phyloP scores from a whole-genome alignment of 441 rosid species.

The Pelargonium fulgidum region DNA sequence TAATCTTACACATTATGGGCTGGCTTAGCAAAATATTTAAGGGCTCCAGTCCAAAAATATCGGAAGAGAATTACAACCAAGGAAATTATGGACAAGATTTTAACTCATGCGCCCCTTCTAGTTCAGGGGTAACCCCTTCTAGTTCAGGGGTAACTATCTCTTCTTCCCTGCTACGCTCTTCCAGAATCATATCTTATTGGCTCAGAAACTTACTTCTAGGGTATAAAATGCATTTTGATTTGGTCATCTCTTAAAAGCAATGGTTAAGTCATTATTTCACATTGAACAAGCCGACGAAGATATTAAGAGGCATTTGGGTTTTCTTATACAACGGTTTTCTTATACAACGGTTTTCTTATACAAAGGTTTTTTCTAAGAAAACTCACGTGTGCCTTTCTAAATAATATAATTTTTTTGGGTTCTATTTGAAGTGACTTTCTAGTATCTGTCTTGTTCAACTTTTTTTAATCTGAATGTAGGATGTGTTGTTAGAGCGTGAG shows the following conservation, averaged over 20 bases:
- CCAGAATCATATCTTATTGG: not conserved
- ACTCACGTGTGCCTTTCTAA: not conserved
- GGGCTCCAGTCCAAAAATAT: conserved; percentile 53
- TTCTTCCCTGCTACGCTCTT: conserved; percentile 12
- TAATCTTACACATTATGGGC: conserved; percentile 49
- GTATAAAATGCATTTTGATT: not conserved
- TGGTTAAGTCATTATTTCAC: not conserved
- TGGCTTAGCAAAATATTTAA: conserved; percentile 86
- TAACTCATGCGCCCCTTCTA: conserved; percentile 45
- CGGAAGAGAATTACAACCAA: conserved; percentile 40
- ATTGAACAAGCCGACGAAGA: not conserved
- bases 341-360: too few species aligned
- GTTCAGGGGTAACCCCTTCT: conserved; percentile 74
- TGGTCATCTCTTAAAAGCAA: not conserved
- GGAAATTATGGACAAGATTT: conserved; percentile 41
- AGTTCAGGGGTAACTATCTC: conserved; percentile 57
- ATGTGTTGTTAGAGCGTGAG: conserved; percentile 44
- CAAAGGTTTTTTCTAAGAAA: not conserved
- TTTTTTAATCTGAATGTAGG: conserved; percentile 35
- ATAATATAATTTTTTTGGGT: not conserved
- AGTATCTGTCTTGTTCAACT: not conserved
- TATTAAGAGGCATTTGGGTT: not conserved
- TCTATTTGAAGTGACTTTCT: not conserved
- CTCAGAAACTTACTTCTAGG: not conserved
- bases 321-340: not conserved